Evolutionary conservation across 1,284 basidiomycete species (phyloP), one percentile per base, ranked within the genome.

Genomic region (Ganoderma resinaceum): DNA sequence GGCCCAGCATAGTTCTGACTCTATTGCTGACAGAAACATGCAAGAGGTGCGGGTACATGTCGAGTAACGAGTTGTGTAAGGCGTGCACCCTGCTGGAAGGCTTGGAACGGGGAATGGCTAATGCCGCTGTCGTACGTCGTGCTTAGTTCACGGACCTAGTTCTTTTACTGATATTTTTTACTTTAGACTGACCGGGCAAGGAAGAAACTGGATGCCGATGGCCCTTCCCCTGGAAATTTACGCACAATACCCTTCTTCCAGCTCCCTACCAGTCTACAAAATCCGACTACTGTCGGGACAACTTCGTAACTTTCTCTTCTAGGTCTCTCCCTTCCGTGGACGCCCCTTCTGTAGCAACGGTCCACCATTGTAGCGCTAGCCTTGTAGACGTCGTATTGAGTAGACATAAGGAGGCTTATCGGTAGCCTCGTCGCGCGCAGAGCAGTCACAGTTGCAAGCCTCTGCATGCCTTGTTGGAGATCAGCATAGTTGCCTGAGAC

Each of bases 51-150:
- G 95, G 95, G 1, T 96, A 96, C 77, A 96, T 98, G 84, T 93
- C 96, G 0, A 96, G 94, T 67, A 97, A 98, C 75, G 90, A 92
- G 29, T 80, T 98, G 20, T 98, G 96, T 79, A 97, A 98, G 82
- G 96, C 96, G 0, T 98, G 96, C 73, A 94, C 92, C 0, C 82
- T 98, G 23, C 83, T 98, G 0, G 95, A 98, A 78, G 94, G 95
- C 11, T 83, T 98, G n/a, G 96, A 98, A 79, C 86, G 91, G 58
- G 95, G 95, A 4, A 86, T 94, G 80, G 91, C 87, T 0, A 82
- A 80, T 67, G 86, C 88, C 40, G 89, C 85, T 16, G 87, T 89
- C 58, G 95, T 95, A 77, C 77, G 92, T 85, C 26, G 26, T 46
- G 42, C 64, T 66, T 38, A 55, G 43, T 65, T 67, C 59, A 14